These are phyloP conservation scores for Candida multigemmis DNA, from an alignment of 805 yeast genomes.

Conservation along the genomic window DNA sequence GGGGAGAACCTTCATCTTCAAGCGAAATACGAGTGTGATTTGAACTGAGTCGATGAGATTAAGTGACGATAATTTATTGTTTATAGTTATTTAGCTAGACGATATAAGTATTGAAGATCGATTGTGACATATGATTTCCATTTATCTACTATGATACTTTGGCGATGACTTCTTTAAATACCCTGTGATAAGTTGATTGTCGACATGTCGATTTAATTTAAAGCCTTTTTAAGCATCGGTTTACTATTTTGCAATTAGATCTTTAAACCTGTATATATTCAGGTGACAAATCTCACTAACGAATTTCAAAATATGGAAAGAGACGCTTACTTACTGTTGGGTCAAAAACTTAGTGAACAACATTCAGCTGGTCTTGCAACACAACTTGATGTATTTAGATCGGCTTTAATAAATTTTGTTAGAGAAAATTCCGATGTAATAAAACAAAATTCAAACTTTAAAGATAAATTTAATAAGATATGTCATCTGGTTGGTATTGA, in stretches of 20 bases:
- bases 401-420: constrained; percentile 69
- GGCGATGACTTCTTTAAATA: too few species aligned
- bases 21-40: too few species aligned
- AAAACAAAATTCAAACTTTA: constrained; percentile 50
- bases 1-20: too few species aligned
- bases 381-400: constrained; percentile 70
- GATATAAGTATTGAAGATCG: too few species aligned
- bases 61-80: too few species aligned
- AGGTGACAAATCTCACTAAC: background rate
- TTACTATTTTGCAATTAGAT: background rate
- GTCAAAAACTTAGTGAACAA: constrained; percentile 37
- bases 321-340: constrained; percentile 38
- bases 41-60: too few species aligned
- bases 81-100: too few species aligned
- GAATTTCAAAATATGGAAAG: constrained; percentile 7
- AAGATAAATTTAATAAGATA: constrained; percentile 66
- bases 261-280: background rate
- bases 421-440: constrained; percentile 63
- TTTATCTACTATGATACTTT: too few species aligned
- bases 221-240: too few species aligned
- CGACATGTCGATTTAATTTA: too few species aligned
- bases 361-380: constrained; percentile 57
- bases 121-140: too few species aligned
- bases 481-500: constrained; percentile 80
- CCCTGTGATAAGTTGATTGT: too few species aligned